Conservation (phyloP, 495 filamentous ascomycete genomes). For the Penicillium salamii region DNA sequence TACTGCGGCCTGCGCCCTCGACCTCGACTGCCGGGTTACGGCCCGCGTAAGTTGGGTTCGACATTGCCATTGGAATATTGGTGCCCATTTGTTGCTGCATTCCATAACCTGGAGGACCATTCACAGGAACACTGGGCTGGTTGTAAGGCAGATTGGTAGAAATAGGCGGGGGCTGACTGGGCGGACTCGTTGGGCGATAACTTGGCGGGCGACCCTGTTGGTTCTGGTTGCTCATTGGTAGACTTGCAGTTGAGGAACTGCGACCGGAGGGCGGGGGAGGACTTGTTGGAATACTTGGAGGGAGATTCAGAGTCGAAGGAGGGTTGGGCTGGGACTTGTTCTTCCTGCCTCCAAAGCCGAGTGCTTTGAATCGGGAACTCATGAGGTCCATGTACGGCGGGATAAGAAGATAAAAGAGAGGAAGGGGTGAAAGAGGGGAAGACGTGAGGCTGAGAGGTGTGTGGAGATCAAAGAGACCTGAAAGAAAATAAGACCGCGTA, state of each 20-base stretch:
- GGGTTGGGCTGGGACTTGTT: slow-evolving; percentile 28
- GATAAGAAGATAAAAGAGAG: slow-evolving; percentile 11
- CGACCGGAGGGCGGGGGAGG: slow-evolving; percentile 38
- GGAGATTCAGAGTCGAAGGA: slow-evolving; percentile 25
- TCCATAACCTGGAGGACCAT: slow-evolving; percentile 49
- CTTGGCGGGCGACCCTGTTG: slow-evolving; percentile 62
- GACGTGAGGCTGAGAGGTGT: slow-evolving; percentile 12
- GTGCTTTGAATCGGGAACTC: slow-evolving; percentile 50
- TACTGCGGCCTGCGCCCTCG: slow-evolving; percentile 74
- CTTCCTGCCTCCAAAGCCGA: slow-evolving; percentile 46
- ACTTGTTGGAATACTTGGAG: slow-evolving; percentile 34
- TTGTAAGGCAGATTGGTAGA: slow-evolving; percentile 59
- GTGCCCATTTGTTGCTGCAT: slow-evolving; percentile 41
- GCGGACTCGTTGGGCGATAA: slow-evolving; percentile 62
- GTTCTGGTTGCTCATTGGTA: slow-evolving; percentile 48
- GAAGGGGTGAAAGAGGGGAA: slow-evolving; percentile 14
- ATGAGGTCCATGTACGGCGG: slow-evolving; percentile 46
- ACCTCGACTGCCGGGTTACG: slow-evolving; percentile 67
- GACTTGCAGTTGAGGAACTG: slow-evolving; percentile 50
- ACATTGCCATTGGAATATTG: slow-evolving; percentile 39
- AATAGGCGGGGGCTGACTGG: slow-evolving; percentile 69
- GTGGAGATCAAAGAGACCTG: slow-evolving; percentile 14
- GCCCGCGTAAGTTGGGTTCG: slow-evolving; percentile 43
- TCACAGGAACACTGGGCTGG: slow-evolving; percentile 50
- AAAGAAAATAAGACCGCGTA: not conserved